These are phyloP conservation scores for Penicillium samsonianum DNA, from an alignment of 495 filamentous ascomycete species.

Conservation along the genomic window DNA sequence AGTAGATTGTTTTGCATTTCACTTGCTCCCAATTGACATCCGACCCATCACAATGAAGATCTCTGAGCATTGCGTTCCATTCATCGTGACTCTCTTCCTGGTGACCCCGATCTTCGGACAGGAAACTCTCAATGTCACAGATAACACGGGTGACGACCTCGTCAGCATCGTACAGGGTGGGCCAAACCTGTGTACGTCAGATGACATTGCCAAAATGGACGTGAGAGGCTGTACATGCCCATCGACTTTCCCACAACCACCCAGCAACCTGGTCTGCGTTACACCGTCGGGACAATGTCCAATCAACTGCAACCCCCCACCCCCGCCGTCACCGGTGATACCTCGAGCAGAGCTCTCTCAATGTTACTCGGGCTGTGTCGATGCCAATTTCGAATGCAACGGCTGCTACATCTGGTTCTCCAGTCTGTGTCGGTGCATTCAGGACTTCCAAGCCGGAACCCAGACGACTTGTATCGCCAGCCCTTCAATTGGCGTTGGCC, in stretches of 20 bases:
- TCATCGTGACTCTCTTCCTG: neutral
- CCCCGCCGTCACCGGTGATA: conserved; percentile 3
- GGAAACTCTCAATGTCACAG: neutral
- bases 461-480: neutral
- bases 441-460: neutral
- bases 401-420: conserved; percentile 10
- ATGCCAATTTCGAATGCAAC: conserved; percentile 4
- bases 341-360: neutral
- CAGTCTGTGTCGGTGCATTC: neutral
- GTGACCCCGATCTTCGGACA: neutral
- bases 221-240: conserved; percentile 9
- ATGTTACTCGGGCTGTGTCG: conserved; percentile 2
- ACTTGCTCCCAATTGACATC: neutral
- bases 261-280: neutral
- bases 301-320: conserved; percentile 3
- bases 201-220: conserved; percentile 3
- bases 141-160: neutral
- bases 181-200: conserved; percentile 2
- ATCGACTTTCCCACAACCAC: neutral
- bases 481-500: neutral
- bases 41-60: conserved; percentile 1
- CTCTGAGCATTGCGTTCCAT: neutral
- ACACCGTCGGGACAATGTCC: neutral
- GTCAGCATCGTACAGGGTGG: too few relatives aligned
- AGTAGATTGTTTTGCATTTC: neutral